Base-by-base conservation (phyloP, 108 stramenopile species). In the Conticribra guillardii region DNA sequence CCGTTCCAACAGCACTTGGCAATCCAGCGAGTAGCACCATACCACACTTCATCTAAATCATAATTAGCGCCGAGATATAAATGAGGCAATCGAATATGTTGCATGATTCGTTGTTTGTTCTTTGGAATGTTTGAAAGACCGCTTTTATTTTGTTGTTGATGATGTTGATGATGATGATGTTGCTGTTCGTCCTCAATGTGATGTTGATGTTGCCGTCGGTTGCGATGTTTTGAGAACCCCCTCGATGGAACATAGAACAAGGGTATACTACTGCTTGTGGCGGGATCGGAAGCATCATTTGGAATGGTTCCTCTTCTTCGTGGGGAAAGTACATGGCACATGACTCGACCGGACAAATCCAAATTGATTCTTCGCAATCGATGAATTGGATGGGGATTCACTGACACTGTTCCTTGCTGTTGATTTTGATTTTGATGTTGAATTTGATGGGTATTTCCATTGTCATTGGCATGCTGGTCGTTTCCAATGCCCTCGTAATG, bases 1-100 rank as follows among this genome's bases (percentile, higher is more conserved):
- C 57, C 57, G 7, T 59, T 50, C 76, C 76, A 78, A 1, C 64
- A 64, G n/a, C 47, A 70, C 59, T 53, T 64, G 4, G 69, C 61
- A 14, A 69, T 78, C 69, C 76, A 78, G 7, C 76, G 69, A 17
- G 76, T 78, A 17, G 64, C 69, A n/a, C 76, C 76, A 34, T 71
- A 78, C 76, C 76, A 78, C 54, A 78, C 54, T 54, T 78, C 69
- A 54, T 78, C 76, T 5, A 78, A 50, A 55, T 78, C 76, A 32
- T 78, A 78, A 27, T 71, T 31, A 0, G 76, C 55, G 4, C 76
- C 76, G 8, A 71, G 31, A 30, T 78, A 71, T n/a, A n/a, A n/a
- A n/a, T n/a, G n/a, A n/a, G n/a, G n/a, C n/a, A n/a, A n/a, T n/a
- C n/a, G n/a, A n/a, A n/a, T n/a, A n/a, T n/a, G n/a, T n/a, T n/a